These are phyloP conservation scores for Saccharomycopsis amapae DNA, from an alignment of 805 yeast species.

Conservation along the genomic window DNA sequence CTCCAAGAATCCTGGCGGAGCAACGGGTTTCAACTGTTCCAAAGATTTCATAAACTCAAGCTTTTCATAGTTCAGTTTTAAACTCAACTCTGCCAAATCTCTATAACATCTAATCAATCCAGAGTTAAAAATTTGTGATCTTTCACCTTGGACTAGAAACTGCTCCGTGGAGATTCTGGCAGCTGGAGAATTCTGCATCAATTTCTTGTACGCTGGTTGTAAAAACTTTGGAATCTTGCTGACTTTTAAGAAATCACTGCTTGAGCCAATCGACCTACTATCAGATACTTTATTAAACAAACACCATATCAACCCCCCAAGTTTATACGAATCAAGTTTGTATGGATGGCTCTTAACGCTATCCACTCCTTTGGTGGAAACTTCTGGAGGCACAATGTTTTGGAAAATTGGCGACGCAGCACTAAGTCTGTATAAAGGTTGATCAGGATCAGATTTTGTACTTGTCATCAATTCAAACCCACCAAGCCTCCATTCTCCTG, in stretches of 20 bases:
- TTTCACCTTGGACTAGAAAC: slow-evolving; percentile 30
- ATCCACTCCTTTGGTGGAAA: slow-evolving; percentile 37
- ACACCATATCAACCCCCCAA: slow-evolving; percentile 49
- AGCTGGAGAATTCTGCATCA: slow-evolving; percentile 34
- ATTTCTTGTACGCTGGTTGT: slow-evolving; percentile 33
- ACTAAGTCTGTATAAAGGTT: slow-evolving; percentile 31
- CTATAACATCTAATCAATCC: slow-evolving; percentile 45
- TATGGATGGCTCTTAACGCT: slow-evolving; percentile 31
- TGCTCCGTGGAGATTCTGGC: slow-evolving; percentile 27
- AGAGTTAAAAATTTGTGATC: slow-evolving; percentile 33
- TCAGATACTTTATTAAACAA: slow-evolving; percentile 31
- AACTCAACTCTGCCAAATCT: slow-evolving; percentile 47
- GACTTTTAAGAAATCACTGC: slow-evolving; percentile 7
- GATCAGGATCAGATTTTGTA: slow-evolving; percentile 22
- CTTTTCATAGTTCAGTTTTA: slow-evolving; percentile 49
- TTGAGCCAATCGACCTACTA: slow-evolving; percentile 8
- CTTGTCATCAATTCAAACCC: slow-evolving; percentile 65
- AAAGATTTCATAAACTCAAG: slow-evolving; percentile 36
- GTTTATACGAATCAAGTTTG: slow-evolving; percentile 57
- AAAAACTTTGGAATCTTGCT: slow-evolving; percentile 33
- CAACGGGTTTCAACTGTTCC: slow-evolving; percentile 29
- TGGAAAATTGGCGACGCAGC: slow-evolving; percentile 29
- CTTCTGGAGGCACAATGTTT: slow-evolving; percentile 48
- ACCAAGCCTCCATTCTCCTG: slow-evolving; percentile 79
- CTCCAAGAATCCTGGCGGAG: slow-evolving; percentile 50